Evolutionary conservation across 495 filamentous ascomycete genomes (phyloP).

Genomic region (Aspergillus wentii): DNA sequence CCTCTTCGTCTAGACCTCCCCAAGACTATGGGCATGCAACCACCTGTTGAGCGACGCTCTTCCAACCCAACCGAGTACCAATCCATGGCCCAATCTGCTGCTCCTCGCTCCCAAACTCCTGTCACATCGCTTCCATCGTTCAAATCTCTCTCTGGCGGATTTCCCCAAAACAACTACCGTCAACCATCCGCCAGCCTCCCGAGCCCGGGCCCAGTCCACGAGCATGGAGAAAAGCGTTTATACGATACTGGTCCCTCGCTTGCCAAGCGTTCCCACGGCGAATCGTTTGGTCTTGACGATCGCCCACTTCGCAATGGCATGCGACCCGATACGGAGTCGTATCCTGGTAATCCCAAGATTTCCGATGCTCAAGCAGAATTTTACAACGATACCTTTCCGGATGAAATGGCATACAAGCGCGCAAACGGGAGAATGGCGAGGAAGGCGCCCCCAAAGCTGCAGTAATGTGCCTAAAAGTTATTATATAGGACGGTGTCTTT

Average conservation of each 20-base stretch:
- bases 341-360: slow-evolving; percentile 22
- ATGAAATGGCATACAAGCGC: slow-evolving; percentile 47
- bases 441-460: slow-evolving; percentile 20
- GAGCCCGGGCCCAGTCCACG: slow-evolving; percentile 20
- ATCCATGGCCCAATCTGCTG: slow-evolving; percentile 14
- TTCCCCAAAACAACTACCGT: slow-evolving; percentile 9
- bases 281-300: slow-evolving; percentile 38
- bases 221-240: slow-evolving; percentile 24
- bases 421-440: slow-evolving; percentile 38
- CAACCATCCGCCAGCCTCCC: slow-evolving; percentile 20
- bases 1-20: slow-evolving; percentile 29
- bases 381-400: slow-evolving; percentile 30
- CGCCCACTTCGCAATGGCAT: slow-evolving; percentile 47
- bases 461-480: slow-evolving; percentile 8
- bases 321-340: slow-evolving; percentile 39
- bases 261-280: slow-evolving; percentile 36
- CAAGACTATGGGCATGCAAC: slow-evolving; percentile 16
- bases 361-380: slow-evolving; percentile 24
- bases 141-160: slow-evolving; percentile 20
- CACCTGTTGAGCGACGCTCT: slow-evolving; percentile 20
- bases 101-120: slow-evolving; percentile 22
- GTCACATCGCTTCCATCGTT: slow-evolving; percentile 17
- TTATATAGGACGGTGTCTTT: slow-evolving; percentile 13
- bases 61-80: slow-evolving; percentile 27
- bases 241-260: slow-evolving; percentile 28